These are phyloP conservation scores for Ophidiomyces ophidiicola DNA, from an alignment of 2,329 filamentous ascomycete genomes.

Conservation along the genomic window DNA sequence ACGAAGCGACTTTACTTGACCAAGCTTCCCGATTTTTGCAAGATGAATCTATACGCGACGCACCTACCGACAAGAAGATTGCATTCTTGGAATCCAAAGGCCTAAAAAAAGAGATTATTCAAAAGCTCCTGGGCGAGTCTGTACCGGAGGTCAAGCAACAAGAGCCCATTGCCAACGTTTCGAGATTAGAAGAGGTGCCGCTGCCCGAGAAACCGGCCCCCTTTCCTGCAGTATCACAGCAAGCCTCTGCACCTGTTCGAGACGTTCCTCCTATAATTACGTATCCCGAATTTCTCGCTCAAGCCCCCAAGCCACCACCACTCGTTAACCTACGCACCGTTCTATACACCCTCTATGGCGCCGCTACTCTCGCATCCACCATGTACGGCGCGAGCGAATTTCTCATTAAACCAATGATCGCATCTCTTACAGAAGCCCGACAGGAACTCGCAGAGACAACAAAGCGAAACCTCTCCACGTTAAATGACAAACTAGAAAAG, in stretches of 20 bases:
- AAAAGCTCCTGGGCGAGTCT: conserved; percentile 46
- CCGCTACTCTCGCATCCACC: conserved; percentile 43
- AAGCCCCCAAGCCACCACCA: conserved; percentile 47
- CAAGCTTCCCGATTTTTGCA: conserved; percentile 65
- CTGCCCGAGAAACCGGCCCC: not conserved
- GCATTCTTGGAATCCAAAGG: conserved; percentile 70
- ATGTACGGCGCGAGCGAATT: conserved; percentile 49
- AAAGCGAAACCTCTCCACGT: conserved; percentile 38
- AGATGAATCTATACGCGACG: conserved; percentile 58
- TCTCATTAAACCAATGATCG: conserved; percentile 47
- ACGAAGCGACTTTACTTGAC: conserved; percentile 38
- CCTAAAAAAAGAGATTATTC: conserved; percentile 53
- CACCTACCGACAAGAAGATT: conserved; percentile 58
- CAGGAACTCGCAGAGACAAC: conserved; percentile 46
- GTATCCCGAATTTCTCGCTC: conserved; percentile 53
- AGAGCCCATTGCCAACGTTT: conserved; percentile 4
- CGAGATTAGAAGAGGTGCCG: not conserved
- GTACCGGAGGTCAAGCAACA: conserved; percentile 15
- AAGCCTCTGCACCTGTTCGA: conserved; percentile 12
- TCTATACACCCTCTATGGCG: conserved; percentile 45
- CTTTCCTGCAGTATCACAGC: conserved; percentile 8
- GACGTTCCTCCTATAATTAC: conserved; percentile 50
- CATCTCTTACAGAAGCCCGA: conserved; percentile 42
- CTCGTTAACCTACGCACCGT: conserved; percentile 47
- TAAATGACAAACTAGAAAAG: conserved; percentile 45